Percentiles rank a stretch among this genome's conserved stretches.
Evolutionary conservation across 495 filamentous ascomycete species (phyloP).

Genomic region (Tuber melanosporum): DNA sequence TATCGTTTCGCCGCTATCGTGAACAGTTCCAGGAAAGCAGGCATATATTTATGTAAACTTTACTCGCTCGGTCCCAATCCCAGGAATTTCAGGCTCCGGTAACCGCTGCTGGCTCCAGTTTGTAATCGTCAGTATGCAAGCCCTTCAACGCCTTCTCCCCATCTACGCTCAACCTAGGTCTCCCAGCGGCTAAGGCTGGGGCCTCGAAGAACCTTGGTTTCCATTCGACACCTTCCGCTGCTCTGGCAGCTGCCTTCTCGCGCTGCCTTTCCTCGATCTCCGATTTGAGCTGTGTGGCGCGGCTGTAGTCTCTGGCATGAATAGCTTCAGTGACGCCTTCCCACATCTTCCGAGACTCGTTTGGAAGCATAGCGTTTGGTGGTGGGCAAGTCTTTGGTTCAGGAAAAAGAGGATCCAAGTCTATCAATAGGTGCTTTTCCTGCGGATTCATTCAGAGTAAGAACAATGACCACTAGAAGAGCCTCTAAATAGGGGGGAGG

Average conservation of each 20-base stretch:
- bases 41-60: neutral
- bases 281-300: constrained; percentile 78
- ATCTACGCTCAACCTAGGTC: constrained; percentile 36
- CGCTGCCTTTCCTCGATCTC: constrained; percentile 89
- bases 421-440: constrained; percentile 67
- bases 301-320: constrained; percentile 67
- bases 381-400: constrained; percentile 73
- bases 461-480: constrained; percentile 9
- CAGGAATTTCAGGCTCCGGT: constrained; percentile 14
- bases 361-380: constrained; percentile 65
- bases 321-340: constrained; percentile 81
- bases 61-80: neutral
- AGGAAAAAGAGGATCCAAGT: constrained; percentile 72
- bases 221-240: constrained; percentile 61
- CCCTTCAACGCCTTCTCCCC: constrained; percentile 34
- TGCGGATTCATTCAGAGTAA: constrained; percentile 42
- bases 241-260: constrained; percentile 71
- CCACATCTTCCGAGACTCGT: constrained; percentile 90
- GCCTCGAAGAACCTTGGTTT: constrained; percentile 74
- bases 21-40: neutral
- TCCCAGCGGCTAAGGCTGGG: constrained; percentile 29
- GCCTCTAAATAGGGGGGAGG: neutral
- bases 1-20: neutral
- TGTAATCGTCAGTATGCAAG: constrained; percentile 33
- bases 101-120: constrained; percentile 18